Evolutionary conservation across 495 filamentous ascomycete species (phyloP), one percentile per base, ranked within the genome.

Genomic region (Daldinia concentrica): DNA sequence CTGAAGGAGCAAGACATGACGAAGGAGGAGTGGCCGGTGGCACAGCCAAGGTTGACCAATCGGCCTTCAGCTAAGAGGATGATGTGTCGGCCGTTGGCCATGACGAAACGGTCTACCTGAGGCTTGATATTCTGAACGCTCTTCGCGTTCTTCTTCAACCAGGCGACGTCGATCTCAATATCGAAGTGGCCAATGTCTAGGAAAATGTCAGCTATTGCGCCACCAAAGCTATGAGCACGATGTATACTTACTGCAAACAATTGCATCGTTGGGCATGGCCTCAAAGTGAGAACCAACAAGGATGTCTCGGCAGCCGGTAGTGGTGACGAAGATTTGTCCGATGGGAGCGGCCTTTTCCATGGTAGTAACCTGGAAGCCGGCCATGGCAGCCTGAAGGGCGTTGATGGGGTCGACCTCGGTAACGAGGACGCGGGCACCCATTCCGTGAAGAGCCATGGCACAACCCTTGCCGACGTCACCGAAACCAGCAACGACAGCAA

Each of bases 1-100:
- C 95, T 97, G 91, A 99, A 99, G 69, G 94, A 98, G 92, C 95
- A 99, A 72, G 93, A 97, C 95, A 99, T 98, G 88, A 99, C 95
- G 86, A 99, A 99, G 55, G 95, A 98, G 75, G 94, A 97, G 91
- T 99, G 95, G 68, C 95, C 95, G 66, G 95, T 99, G 78, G 95
- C 95, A 85, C 95, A 99, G 82, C 95, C 95, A 62, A 99, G 87
- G 88, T 99, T 99, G 84, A 99, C 96, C 63, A 99, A 92, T 86
- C 95, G 95, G 74, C 95, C 95, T 84, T 99, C 95, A 72, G 95
- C 95, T 64, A 99, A 90, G 69, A 99, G 94, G 81, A 99, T 96
- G 87, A 99, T 93, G 87, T 98, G 91, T 77, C 92, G 91, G 84
- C 96, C 95, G 85, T 82, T 97, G 81, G 90, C 82, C 92, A 99